phyloP scores from a whole-genome alignment of 1,284 basidiomycete genomes.

The Thelephora terrestris region DNA sequence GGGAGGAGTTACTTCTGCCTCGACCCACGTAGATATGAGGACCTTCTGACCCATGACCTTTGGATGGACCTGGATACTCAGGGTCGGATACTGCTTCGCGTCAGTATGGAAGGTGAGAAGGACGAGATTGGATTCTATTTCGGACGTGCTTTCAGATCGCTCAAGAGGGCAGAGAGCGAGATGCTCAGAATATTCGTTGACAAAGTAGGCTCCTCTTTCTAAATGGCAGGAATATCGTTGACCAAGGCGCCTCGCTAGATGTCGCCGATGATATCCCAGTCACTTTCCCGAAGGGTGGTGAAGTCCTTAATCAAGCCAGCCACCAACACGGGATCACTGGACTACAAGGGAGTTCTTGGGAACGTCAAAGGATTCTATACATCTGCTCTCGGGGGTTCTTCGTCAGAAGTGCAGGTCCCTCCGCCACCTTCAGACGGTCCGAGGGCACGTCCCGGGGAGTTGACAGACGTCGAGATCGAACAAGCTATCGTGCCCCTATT shows the following conservation, averaged over 20 bases:
- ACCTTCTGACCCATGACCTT: constrained; percentile 85
- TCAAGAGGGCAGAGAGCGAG: constrained; percentile 91
- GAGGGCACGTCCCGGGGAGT: constrained; percentile 57
- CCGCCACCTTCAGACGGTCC: constrained; percentile 63
- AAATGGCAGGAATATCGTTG: not conserved
- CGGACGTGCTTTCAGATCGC: constrained; percentile 86
- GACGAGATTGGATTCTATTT: constrained; percentile 98
- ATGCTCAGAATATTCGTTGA: constrained; percentile 97
- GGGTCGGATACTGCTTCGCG: constrained; percentile 77
- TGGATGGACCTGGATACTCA: constrained; percentile 89
- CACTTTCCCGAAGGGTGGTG: constrained; percentile 71
- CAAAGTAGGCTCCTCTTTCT: constrained; percentile 50
- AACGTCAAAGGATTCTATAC: constrained; percentile 77
- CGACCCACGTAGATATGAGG: constrained; percentile 82
- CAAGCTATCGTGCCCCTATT: constrained; percentile 87
- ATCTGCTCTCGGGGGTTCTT: constrained; percentile 51
- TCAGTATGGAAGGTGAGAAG: constrained; percentile 98
- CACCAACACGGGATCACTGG: constrained; percentile 45
- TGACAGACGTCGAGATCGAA: constrained; percentile 93
- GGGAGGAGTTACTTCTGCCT: constrained; percentile 90
- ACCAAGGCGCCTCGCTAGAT: constrained; percentile 46
- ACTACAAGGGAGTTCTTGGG: constrained; percentile 78
- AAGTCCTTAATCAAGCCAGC: constrained; percentile 63
- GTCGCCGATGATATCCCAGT: constrained; percentile 89
- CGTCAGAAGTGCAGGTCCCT: constrained; percentile 70